Percentiles rank a stretch among this genome's conserved stretches.
phyloP scores from a whole-genome alignment of 805 yeast species.

The Ogataea thermomethanolica region DNA sequence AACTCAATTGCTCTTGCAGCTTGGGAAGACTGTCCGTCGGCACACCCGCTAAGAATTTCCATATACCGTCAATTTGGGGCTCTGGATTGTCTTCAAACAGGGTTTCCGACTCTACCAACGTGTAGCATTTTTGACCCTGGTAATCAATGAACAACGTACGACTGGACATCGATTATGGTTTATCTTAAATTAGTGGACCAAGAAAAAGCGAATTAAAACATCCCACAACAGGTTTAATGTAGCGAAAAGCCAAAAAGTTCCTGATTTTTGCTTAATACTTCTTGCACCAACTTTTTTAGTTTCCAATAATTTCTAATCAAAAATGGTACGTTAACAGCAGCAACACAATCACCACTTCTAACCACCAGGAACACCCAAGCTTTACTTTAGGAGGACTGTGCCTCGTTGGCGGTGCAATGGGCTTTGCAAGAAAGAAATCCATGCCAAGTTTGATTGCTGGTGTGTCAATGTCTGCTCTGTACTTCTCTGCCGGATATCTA shows the following conservation, averaged over 20 bases:
- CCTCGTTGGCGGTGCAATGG: slow-evolving; percentile 33
- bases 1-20: not conserved
- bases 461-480: slow-evolving; percentile 51
- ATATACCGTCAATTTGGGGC: not conserved
- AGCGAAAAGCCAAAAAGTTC: too few relatives aligned
- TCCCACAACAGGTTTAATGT: too few relatives aligned
- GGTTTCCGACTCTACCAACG: slow-evolving; percentile 9
- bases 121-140: slow-evolving; percentile 10
- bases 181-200: not conserved
- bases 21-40: not conserved
- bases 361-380: slow-evolving; percentile 30
- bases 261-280: too few relatives aligned
- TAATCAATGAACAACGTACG: slow-evolving; percentile 14
- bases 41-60: not conserved
- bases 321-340: slow-evolving; percentile 10
- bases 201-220: too few relatives aligned
- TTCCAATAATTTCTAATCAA: not conserved
- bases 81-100: not conserved
- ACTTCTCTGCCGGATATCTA: slow-evolving; percentile 72
- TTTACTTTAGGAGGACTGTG: slow-evolving; percentile 29
- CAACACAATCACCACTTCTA: not conserved
- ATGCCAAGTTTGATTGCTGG: slow-evolving; percentile 83
- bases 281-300: not conserved
- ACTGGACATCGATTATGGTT: slow-evolving; percentile 6
- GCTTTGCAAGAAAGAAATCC: slow-evolving; percentile 56